Conservation (phyloP, 148 eudicot species). For the Camellia lanceoleosa region DNA sequence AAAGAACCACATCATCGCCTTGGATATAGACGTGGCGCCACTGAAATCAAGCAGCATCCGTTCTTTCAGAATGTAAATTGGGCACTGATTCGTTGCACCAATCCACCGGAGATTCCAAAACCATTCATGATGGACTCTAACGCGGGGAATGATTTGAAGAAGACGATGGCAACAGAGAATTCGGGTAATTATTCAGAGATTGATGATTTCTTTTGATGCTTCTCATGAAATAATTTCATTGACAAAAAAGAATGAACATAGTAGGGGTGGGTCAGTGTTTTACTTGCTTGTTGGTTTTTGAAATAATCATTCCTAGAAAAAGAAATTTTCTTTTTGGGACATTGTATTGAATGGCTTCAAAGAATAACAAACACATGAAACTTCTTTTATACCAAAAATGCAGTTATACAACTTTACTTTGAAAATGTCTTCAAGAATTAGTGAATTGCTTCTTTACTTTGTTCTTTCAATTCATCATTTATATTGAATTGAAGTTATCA, state of each 20-base stretch:
- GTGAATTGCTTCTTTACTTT: no score
- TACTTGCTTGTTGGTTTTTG: background rate
- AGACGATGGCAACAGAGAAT: slow-evolving; percentile 20
- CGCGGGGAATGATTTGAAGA: slow-evolving; percentile 1
- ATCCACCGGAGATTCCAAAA: slow-evolving; percentile 73
- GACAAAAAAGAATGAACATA: no score
- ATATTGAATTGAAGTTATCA: no score
- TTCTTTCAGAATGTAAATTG: slow-evolving; percentile 92
- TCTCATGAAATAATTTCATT: background rate
- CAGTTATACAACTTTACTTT: no score
- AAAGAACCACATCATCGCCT: slow-evolving; percentile 94
- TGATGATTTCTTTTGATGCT: slow-evolving; percentile 83
- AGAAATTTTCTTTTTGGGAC: no score
- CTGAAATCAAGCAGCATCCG: slow-evolving; percentile 93
- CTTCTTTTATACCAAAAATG: background rate
- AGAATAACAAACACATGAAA: background rate
- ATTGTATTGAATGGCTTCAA: background rate
- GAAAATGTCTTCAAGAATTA: no score
- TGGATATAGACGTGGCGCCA: slow-evolving; percentile 92
- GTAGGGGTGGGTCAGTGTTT: background rate
- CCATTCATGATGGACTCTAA: slow-evolving; percentile 22
- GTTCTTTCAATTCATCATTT: no score
- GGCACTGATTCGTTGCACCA: slow-evolving; percentile 89
- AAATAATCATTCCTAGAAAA: background rate
- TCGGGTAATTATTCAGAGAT: slow-evolving; percentile 75